Evolutionary conservation across 2,329 filamentous ascomycete genomes (phyloP), one percentile per base, ranked within the genome.

Genomic region (Exophiala oligosperma): DNA sequence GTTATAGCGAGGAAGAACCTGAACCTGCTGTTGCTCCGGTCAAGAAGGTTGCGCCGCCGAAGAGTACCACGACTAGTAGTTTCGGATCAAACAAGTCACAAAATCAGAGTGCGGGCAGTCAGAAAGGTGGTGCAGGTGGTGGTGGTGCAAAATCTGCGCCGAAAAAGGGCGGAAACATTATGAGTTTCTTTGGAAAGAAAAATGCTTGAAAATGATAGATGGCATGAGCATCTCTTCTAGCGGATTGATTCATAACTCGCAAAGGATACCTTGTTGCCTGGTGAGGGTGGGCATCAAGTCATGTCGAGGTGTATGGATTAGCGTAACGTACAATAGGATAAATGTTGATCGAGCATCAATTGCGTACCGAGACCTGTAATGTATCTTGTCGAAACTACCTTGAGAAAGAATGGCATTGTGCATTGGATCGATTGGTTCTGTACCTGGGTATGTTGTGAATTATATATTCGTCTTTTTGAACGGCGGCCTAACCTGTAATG

Each of bases 161-260:
- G 51, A 81, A 79, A 69, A 78, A 74, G 65, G 72, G 67, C n/a
- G 91, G 92, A 2, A 96, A 81, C 71, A 96, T 96, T 70, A 96
- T 92, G 88, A 91, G 88, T 1, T 96, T 96, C 75, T 96, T 96
- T 73, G 82, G 83, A 43, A 96, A 95, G 78, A 94, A 92, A 69
- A 52, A 17, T 17, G 17, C 29, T 53, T 53, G 23, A 50, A 32
- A 4, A 24, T 24, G 46, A 17, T 17, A 17, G 17, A 17, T 17
- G 17, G 17, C 14, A 49, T 49, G 11, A 5, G 26, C 48, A 3
- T 37, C 35, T 37, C 14, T 37, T 8, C 14, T 14, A 37, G 35
- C 35, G 8, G 35, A 37, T 7, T 14, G 35, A 8, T 46, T n/a
- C 43, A 24, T 24, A 11, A 24, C 23, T 17, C 17, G 17, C 17